Evolutionary conservation across 2,329 filamentous ascomycete species (phyloP), one percentile per base, ranked within the genome.

Genomic region (Didymella glomerata): DNA sequence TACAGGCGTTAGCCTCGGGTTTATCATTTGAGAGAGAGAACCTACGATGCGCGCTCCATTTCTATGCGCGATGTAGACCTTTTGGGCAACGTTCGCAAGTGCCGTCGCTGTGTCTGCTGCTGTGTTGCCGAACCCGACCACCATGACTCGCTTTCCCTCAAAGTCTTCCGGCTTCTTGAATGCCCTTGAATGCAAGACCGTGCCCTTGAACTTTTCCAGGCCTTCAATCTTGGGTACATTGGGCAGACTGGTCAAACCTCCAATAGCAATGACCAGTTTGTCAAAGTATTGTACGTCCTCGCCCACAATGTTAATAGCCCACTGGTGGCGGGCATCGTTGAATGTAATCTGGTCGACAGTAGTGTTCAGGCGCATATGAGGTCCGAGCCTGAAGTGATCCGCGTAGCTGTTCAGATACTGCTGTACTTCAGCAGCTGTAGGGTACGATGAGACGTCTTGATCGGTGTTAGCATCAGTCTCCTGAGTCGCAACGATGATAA

Each of bases 71-170:
- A 71, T 49, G 24, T 67, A 71, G 4, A 70, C 51, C 32, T 69
- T 65, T 25, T 57, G 45, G 28, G 68, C 67, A n/a, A 60, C 24
- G 16, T 61, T 62, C 9, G 61, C 66, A 1, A 71, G 64, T 14
- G 68, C 60, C 0, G 66, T 67, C 5, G 66, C 61, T n/a, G 65
- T 67, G 42, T 73, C 69, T 30, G 67, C 69, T 9, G 68, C 69
- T 18, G 64, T 68, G 27, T 73, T 70, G 8, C 67, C 65, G 25
- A 71, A 70, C 4, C 68, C 69, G 4, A 72, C 62, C 5, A 72
- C 65, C 61, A 72, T 57, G 34, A 72, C 65, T 54, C 55, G 55
- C 22, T 65, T 69, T 6, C 57, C 50, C 7, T 27, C 9, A 18
- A 61, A 68, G 3, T 66, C 44, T 51, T 30, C 22, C 0, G 66